Conservation (phyloP, 1,284 basidiomycete species). For the Vanrija sp. region DNA sequence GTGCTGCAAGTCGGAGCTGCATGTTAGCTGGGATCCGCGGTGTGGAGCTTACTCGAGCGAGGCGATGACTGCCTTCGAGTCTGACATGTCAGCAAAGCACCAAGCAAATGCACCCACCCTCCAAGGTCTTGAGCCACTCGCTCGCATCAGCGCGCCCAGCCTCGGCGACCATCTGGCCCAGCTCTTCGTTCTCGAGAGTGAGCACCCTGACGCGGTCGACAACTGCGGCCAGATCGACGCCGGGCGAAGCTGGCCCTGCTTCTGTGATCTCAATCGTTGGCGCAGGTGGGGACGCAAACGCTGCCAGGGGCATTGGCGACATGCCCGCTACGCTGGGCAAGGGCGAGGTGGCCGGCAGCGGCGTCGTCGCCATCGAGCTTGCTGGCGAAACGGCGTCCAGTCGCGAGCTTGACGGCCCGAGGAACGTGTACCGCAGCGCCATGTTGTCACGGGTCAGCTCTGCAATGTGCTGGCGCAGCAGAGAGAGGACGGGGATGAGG, state of each 20-base stretch:
- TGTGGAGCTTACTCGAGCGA: constrained; percentile 36
- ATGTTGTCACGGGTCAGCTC: constrained; percentile 41
- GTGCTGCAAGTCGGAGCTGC: constrained; percentile 36
- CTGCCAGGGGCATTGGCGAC: neutral
- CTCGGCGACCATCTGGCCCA: constrained; percentile 43
- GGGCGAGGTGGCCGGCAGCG: constrained; percentile 9
- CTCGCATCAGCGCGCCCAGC: constrained; percentile 25
- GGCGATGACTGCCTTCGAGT: constrained; percentile 36
- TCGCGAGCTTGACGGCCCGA: constrained; percentile 17
- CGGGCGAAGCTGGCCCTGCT: neutral
- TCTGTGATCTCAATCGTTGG: neutral
- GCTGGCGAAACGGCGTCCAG: constrained; percentile 5
- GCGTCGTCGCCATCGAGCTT: constrained; percentile 10
- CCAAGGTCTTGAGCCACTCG: constrained; percentile 34
- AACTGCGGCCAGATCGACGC: constrained; percentile 32
- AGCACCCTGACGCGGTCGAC: constrained; percentile 36
- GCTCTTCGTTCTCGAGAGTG: constrained; percentile 43
- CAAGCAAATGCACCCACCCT: constrained; percentile 22
- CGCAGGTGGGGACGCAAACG: neutral
- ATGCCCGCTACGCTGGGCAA: constrained; percentile 2
- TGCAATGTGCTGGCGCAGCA: constrained; percentile 36
- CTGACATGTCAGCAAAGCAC: constrained; percentile 14
- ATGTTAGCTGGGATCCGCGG: neutral
- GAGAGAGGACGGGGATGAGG: constrained; percentile 29
- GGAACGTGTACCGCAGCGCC: constrained; percentile 42